Base-by-base conservation (phyloP, 176 grass and related monocot genomes). In the Aegilops bicornis region DNA sequence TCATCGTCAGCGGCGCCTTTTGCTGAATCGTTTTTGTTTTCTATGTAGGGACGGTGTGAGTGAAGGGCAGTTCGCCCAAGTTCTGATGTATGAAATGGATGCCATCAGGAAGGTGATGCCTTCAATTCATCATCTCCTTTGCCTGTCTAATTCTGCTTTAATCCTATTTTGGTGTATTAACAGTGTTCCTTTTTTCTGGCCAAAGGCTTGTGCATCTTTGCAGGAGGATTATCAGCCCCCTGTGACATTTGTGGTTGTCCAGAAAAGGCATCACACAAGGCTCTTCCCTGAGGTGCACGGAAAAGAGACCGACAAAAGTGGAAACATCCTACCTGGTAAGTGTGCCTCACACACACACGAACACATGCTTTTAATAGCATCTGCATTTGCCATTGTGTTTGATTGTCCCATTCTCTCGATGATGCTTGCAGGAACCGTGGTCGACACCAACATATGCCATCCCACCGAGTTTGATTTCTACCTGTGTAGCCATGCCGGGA, bases 201-300 rank as follows among this genome's bases (percentile, higher is more conserved):
- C 29, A 70, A 87, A 96, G 93, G 95, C 91, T 36, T 95, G 93
- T 87, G 83, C 61, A 8, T 95, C 93, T 47, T 0, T 98, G 10
- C 0, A 90, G 84, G 69, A 63, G 0, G 80, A 2, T 1, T 95
- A 95, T 56, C 83, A 63, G 7, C 93, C 93, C 33, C 68, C 1
- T 15, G 83, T 95, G 22, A 98, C 95, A 37, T 98, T 95, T 85
- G 89, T 98, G 15, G 88, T 98, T 7, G 93, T 98, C 24, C 95
- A 98, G 54, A 98, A 98, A 59, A 89, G 95, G 72, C 95, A 98
- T 32, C 93, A 98, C 73, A 98, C 95, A 52, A 92, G 95, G 63
- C 63, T 98, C 1, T 98, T 95, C 80, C 89, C 95, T 79, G 89
- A 86, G 85, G 80, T 79, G 67, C 92, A 90, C 25, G 80, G 66